These are phyloP conservation scores for Pichia heedii DNA, from an alignment of 805 yeast genomes.

Conservation along the genomic window DNA sequence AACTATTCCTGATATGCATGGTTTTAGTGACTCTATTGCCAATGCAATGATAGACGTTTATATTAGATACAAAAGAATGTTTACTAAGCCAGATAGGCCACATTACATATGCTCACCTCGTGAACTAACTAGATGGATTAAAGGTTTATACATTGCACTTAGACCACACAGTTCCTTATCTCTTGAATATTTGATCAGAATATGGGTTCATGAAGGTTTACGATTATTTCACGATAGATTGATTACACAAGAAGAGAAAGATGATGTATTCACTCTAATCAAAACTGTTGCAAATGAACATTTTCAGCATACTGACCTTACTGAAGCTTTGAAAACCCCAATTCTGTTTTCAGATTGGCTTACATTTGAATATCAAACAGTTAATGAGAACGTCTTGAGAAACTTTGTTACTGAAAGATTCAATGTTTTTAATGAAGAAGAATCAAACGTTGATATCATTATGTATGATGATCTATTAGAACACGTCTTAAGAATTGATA, in stretches of 20 bases:
- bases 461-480: conserved; percentile 65
- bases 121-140: conserved; percentile 80
- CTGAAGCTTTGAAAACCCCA: conserved; percentile 35
- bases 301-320: conserved; percentile 41
- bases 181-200: conserved; percentile 40
- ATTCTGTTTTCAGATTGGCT: conserved; percentile 72
- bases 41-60: conserved; percentile 62
- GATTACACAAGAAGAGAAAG: conserved; percentile 35
- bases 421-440: conserved; percentile 70
- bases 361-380: conserved; percentile 51
- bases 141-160: conserved; percentile 49
- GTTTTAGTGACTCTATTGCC: conserved; percentile 44
- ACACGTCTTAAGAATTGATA: conserved; percentile 67
- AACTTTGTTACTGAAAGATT: conserved; percentile 56
- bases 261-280: conserved; percentile 38
- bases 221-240: conserved; percentile 73
- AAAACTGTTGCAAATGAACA: conserved; percentile 23
- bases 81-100: conserved; percentile 32
- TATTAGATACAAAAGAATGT: conserved; percentile 30
- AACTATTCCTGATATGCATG: conserved; percentile 50
- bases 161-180: conserved; percentile 19
- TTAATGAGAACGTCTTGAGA: conserved; percentile 36
- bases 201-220: conserved; percentile 78
- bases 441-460: conserved; percentile 48
- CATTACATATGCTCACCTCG: conserved; percentile 83